These are phyloP conservation scores for Puccinia sorghi DNA, from an alignment of 1,284 basidiomycete genomes.

Conservation along the genomic window DNA sequence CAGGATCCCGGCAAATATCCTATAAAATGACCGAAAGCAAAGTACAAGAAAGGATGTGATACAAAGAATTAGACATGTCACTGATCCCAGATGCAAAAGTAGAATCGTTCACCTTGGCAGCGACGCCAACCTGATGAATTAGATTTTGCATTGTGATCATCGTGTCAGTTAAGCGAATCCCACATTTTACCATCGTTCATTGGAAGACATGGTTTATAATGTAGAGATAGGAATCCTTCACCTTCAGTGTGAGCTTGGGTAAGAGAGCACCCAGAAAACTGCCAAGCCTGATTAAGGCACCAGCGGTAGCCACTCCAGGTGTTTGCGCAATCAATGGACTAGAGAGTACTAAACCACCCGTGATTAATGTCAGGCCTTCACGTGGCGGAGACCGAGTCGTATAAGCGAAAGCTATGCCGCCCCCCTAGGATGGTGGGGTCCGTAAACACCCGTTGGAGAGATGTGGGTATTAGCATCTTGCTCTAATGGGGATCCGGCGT, in stretches of 20 bases:
- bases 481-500: too few relatives aligned
- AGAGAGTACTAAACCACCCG: slow-evolving; percentile 57
- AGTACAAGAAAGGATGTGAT: background rate
- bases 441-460: too few relatives aligned
- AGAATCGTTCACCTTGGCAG: slow-evolving; percentile 20
- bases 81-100: background rate
- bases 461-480: too few relatives aligned
- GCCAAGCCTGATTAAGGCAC: slow-evolving; percentile 51
- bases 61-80: background rate
- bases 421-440: slow-evolving; percentile 52
- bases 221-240: slow-evolving; percentile 52
- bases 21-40: slow-evolving; percentile 13
- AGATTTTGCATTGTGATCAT: slow-evolving; percentile 52
- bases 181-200: slow-evolving; percentile 51
- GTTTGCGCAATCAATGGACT: slow-evolving; percentile 58
- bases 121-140: slow-evolving; percentile 51
- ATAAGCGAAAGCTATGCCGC: slow-evolving; percentile 57
- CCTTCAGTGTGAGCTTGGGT: slow-evolving; percentile 42
- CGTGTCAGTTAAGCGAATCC: slow-evolving; percentile 36
- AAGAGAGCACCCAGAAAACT: slow-evolving; percentile 52
- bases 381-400: slow-evolving; percentile 55
- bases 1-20: slow-evolving; percentile 54
- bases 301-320: slow-evolving; percentile 48
- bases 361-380: slow-evolving; percentile 55
- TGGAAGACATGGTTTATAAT: slow-evolving; percentile 40